Conservation (phyloP, 2,329 filamentous ascomycete species). For the Rhinocladiella similis region DNA sequence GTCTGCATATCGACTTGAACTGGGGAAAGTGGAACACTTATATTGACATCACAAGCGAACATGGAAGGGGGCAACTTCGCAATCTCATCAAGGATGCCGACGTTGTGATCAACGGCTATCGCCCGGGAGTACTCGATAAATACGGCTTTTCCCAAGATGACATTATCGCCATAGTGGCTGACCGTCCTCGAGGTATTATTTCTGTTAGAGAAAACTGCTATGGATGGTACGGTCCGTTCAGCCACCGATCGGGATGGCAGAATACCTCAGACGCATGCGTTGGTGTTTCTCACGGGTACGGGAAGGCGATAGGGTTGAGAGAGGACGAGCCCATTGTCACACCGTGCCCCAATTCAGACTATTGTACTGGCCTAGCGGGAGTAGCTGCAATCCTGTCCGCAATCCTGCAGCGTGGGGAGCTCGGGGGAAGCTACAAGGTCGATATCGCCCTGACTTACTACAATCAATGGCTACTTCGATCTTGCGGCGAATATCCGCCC, state of each 20-base stretch:
- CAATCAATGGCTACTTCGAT: slow-evolving; percentile 42
- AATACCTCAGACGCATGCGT: slow-evolving; percentile 49
- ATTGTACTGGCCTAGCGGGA: slow-evolving; percentile 71
- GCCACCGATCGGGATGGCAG: slow-evolving; percentile 50
- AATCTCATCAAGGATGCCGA: slow-evolving; percentile 51
- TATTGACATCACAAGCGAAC: slow-evolving; percentile 47
- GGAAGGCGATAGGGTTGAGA: slow-evolving; percentile 35
- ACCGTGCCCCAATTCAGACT: slow-evolving; percentile 58
- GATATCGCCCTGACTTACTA: slow-evolving; percentile 36
- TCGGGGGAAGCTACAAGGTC: slow-evolving; percentile 42
- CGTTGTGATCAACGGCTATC: slow-evolving; percentile 56
- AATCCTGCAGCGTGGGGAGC: slow-evolving; percentile 61
- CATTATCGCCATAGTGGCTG: slow-evolving; percentile 35
- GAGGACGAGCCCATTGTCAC: slow-evolving; percentile 40
- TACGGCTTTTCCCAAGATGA: slow-evolving; percentile 58
- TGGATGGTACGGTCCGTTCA: slow-evolving; percentile 48
- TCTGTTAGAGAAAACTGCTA: slow-evolving; percentile 54
- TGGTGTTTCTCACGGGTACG: slow-evolving; percentile 38
- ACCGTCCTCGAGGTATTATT: slow-evolving; percentile 45
- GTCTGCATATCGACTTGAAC: slow-evolving; percentile 74
- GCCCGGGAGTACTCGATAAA: slow-evolving; percentile 50
- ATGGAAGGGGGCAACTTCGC: slow-evolving; percentile 41
- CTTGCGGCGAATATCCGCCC: slow-evolving; percentile 41
- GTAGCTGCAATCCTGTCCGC: slow-evolving; percentile 66
- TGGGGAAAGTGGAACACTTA: slow-evolving; percentile 67